phyloP scores from a whole-genome alignment of 1,284 basidiomycete species.

The Crocinoboletus sp. region DNA sequence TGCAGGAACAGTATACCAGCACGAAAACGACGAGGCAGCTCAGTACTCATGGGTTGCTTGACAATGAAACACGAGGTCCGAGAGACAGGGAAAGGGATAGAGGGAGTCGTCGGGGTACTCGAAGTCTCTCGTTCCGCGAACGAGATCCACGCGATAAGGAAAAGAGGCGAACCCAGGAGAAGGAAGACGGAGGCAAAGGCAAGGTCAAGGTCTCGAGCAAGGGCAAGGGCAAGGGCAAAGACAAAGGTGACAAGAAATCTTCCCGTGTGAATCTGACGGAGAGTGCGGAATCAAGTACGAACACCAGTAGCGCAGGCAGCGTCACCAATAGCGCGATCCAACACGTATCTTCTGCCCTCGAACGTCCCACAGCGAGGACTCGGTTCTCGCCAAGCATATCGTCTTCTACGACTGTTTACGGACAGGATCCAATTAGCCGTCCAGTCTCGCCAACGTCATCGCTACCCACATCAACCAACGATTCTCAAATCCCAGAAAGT shows the following conservation, averaged over 20 bases:
- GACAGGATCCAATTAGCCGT: slow-evolving; percentile 12
- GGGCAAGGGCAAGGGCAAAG: slow-evolving; percentile 27
- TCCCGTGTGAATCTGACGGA: slow-evolving; percentile 15
- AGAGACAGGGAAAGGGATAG: slow-evolving; percentile 10
- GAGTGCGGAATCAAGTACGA: slow-evolving; percentile 29
- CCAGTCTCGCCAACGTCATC: slow-evolving; percentile 23
- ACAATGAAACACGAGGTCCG: slow-evolving; percentile 33
- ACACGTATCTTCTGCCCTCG: slow-evolving; percentile 11
- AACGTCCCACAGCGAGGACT: slow-evolving; percentile 10
- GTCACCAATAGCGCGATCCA: slow-evolving; percentile 6
- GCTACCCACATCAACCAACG: slow-evolving; percentile 6
- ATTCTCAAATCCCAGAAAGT: slow-evolving; percentile 8
- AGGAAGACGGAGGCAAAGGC: slow-evolving; percentile 17
- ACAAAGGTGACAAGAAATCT: slow-evolving; percentile 17
- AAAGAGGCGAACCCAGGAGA: slow-evolving; percentile 19
- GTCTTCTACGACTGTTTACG: slow-evolving; percentile 13
- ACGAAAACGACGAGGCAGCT: slow-evolving; percentile 70
- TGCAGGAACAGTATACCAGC: slow-evolving; percentile 72
- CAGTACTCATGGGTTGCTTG: slow-evolving; percentile 61
- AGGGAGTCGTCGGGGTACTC: slow-evolving; percentile 12
- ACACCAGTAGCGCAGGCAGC: slow-evolving; percentile 32
- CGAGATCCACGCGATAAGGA: slow-evolving; percentile 15
- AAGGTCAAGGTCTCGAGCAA: slow-evolving; percentile 23
- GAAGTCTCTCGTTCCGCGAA: slow-evolving; percentile 15
- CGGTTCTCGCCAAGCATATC: slow-evolving; percentile 20